Evolutionary conservation across 2,329 filamentous ascomycete genomes (phyloP).

Genomic region (Cercospora berteroae): DNA sequence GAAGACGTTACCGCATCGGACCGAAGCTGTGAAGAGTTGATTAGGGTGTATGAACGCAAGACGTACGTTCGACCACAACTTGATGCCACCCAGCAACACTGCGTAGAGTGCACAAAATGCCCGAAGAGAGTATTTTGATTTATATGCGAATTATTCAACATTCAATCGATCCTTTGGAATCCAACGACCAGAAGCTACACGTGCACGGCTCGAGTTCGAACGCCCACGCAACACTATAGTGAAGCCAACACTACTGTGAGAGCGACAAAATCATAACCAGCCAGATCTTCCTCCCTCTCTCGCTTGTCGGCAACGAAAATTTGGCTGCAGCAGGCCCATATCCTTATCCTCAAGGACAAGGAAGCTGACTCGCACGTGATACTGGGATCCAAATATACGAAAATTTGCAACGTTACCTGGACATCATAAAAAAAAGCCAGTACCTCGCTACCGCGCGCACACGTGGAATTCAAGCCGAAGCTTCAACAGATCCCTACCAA

Average conservation of each 20-base stretch:
- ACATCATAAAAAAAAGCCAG: neutral
- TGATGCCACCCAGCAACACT: neutral
- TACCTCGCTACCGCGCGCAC: neutral
- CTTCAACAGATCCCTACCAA: neutral
- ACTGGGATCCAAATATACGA: neutral
- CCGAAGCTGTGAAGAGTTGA: neutral
- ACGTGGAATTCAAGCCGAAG: neutral
- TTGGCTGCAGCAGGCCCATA: neutral
- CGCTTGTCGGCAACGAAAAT: neutral
- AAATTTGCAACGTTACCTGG: neutral
- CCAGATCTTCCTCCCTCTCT: neutral
- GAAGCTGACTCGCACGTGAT: neutral
- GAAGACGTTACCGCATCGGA: neutral
- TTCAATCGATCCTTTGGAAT: neutral
- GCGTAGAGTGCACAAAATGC: neutral
- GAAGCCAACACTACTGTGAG: neutral
- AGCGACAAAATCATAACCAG: neutral
- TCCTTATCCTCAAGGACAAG: neutral
- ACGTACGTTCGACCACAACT: neutral
- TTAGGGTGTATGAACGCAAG: neutral
- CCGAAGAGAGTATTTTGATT: neutral
- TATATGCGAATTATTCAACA: neutral
- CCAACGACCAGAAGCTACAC: neutral
- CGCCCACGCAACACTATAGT: neutral
- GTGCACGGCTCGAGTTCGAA: neutral